Evolutionary conservation across 768 basidiomycete species (phyloP), one percentile per base, ranked within the genome.

Genomic region (Paxillus involutus): DNA sequence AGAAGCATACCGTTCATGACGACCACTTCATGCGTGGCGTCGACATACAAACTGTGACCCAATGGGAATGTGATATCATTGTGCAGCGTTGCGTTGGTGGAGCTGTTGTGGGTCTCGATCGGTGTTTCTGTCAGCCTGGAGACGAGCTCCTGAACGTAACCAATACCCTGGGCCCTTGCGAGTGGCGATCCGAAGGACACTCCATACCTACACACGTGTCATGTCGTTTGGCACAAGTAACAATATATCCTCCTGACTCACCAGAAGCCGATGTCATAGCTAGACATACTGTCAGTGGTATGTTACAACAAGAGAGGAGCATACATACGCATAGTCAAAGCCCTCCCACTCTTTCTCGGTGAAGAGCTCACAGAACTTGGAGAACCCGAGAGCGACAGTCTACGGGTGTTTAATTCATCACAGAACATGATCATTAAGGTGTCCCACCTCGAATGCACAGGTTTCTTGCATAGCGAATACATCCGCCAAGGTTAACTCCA

Each of bases 1-100:
- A 37, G 26, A 14, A 26, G 66, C 80, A 44, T 54, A 87, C 87
- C 80, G 59, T 91, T 86, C 12, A 91, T 71, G 3, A 93, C 82
- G 43, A 92, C 88, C 35, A 91, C 88, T 62, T 94, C 91, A 56
- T 94, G 92, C 0, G 88, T 89, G 4, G 89, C 89, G 64, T 94
- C 91, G 7, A 91, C 90, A 55, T 91, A 94, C 26, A 94, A 67
- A 57, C 77, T 81, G 53, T 88, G 80, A 26, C 78, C 76, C 3
- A 90, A 74, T 19, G 87, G 87, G 78, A 89, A 89, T 0, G 85
- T 86, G 19, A 80, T 73, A 2, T 77, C 71, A 60, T 80, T 83
- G 60, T 91, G 78, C 44, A 93, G 75, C 0, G 91, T 91, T 16
- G 83, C 74, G 65, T 96, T 96, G 7, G 89, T 92, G 0, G 88